Base-by-base conservation (phyloP, 768 basidiomycete genomes). In the Boletus rubroflammeus region DNA sequence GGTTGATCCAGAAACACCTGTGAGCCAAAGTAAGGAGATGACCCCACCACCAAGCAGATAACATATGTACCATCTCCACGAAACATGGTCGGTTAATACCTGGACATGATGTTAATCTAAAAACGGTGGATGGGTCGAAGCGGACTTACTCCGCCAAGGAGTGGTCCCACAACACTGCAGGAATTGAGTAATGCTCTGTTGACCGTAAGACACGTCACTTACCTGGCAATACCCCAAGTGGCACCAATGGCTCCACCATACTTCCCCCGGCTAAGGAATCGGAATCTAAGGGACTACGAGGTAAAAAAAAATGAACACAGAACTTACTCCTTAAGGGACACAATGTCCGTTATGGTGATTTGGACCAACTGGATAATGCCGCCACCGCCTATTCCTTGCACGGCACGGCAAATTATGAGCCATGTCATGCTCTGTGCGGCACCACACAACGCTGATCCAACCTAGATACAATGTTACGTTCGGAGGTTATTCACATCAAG, bases 351-450 rank as follows among this genome's bases (percentile, higher is more conserved):
- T 34, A 74, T 66, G 14, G 67, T 71, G 42, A 75, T 75, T 51
- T 75, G 68, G 0, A 70, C 62, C 53, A 74, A 48, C 55, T 75
- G 72, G 9, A 66, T 52, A 42, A 73, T 73, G 10, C 71, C 76
- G 1, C 75, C 75, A 3, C 72, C 76, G 19, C 77, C 76, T 17
- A 78, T 65, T 36, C 76, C 77, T 60, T 78, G 77, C 2, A 78
- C 48, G 3, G 72, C 76, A 19, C 78, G 72, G 36, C 64, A 67
- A 23, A 70, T 53, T 56, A 73, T 73, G 31, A 78, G 66, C 76
- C 75, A 77, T 7, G 67, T 63, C 72, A 78, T 74, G 25, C 31
- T 73, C 59, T 77, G 71, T 4, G 76, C 75, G n/a, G 76, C 73
- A 34, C 75, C 77, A 55, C 76, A 77, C 23, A 77, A 50, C 3